Evolutionary conservation across 257 asterid species (phyloP).

Genomic region (Striga asiatica): DNA sequence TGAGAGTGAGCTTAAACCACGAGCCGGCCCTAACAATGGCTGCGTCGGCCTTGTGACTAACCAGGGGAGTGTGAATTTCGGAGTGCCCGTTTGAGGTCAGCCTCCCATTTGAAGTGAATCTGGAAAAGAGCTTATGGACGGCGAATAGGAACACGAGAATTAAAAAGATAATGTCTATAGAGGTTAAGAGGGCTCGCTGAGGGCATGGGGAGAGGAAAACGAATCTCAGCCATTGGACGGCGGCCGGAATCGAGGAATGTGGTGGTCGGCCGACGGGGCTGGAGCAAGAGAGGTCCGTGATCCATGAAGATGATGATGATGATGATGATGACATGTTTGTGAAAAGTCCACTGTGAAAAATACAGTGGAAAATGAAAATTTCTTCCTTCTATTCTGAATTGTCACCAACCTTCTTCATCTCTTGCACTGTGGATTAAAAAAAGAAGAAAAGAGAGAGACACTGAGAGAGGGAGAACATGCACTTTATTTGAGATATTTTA

Average conservation of each 20-base stretch:
- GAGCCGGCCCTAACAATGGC: constrained; percentile 24
- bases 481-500: too few species aligned
- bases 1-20: constrained; percentile 44
- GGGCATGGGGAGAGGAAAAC: constrained; percentile 79
- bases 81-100: constrained; percentile 10
- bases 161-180: constrained; percentile 45
- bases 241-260: constrained; percentile 15
- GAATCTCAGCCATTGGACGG: constrained; percentile 61
- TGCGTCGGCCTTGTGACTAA: constrained; percentile 15
- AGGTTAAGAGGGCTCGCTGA: constrained; percentile 49
- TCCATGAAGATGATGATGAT: constrained; percentile 26
- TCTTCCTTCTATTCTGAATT: not conserved
- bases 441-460: not conserved
- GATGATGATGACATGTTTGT: constrained; percentile 31
- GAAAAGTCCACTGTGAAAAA: not conserved
- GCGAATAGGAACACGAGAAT: constrained; percentile 29
- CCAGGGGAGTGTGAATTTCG: constrained; percentile 42
- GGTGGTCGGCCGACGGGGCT: constrained; percentile 25
- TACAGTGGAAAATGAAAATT: too few species aligned
- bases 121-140: constrained; percentile 35
- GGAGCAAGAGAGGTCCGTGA: constrained; percentile 66
- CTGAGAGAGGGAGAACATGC: too few species aligned
- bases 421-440: not conserved
- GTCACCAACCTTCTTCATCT: constrained; percentile 2
- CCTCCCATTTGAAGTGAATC: constrained; percentile 17